Base-by-base conservation (phyloP, 148 eudicot species). In the Polygonum maritimum region DNA sequence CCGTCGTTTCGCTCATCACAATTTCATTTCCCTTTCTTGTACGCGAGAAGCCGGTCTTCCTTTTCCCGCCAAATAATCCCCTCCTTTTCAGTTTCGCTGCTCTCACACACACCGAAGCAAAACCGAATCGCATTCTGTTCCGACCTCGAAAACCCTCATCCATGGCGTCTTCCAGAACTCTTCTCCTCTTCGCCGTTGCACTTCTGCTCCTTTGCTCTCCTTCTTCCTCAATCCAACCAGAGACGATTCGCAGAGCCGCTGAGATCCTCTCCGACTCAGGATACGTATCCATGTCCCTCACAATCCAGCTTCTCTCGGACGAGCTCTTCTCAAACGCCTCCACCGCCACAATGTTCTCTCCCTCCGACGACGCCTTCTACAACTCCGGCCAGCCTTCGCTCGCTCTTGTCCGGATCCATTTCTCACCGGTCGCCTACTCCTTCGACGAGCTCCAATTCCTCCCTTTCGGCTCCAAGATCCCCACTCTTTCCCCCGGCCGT, bases 261-360 rank as follows among this genome's bases (percentile, higher is more conserved):
- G 85, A 85, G 14, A 82, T 86, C 13, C 90, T 93, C 58, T 81
- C 91, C 14, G 79, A 82, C 73, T 76, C 88, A 48, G 91, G 89
- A 82, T 86, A 83, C 88, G 52, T 77, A 44, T 71, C 98, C 77
- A 90, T 89, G 86, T 87, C 96, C 1, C 83, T 92, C 15, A 86
- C 85, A 33, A 87, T 92, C 36, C 78, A 85, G 11, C 87, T 89
- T 80, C 47, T 89, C 79, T 58, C 89, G 13, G 4, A 75, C 47
- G 14, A 78, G 18, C 81, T 86, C 45, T 14, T 84, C 33, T 16
- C 82, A 16, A 19, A 75, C 51, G 45, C 72, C 21, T 77, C 82
- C 15, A 39, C 87, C 75, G 80, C 84, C 55, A 90, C 94, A 21
- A 75, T 88, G 39, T 92, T 90, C 78, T 72, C 89, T 5, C 86